Percentiles rank a stretch among this genome's conserved stretches.
These are phyloP conservation scores for Bretziella fagacearum DNA, from an alignment of 2,329 filamentous ascomycete genomes.

Conservation along the genomic window DNA sequence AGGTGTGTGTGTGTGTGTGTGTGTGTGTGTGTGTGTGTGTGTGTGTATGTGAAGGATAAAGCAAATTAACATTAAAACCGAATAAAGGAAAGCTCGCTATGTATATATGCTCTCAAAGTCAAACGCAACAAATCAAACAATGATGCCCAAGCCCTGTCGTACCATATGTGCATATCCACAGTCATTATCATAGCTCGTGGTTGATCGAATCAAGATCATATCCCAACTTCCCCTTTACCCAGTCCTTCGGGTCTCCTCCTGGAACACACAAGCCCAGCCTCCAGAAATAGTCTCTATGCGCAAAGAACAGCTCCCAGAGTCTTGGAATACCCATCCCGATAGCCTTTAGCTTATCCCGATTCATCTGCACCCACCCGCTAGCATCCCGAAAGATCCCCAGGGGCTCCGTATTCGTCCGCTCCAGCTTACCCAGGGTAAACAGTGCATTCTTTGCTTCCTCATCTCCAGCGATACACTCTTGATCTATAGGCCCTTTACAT, in stretches of 20 bases:
- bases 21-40: too few relatives aligned
- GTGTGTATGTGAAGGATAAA: too few relatives aligned
- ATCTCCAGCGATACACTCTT: constrained; percentile 49
- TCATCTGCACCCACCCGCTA: constrained; percentile 32
- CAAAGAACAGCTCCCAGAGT: constrained; percentile 85
- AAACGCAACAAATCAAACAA: too few relatives aligned
- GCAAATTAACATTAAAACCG: too few relatives aligned
- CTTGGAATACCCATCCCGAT: constrained; percentile 25
- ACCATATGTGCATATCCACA: background rate
- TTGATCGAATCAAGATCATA: constrained; percentile 25
- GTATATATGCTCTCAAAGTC: too few relatives aligned
- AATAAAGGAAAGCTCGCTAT: too few relatives aligned
- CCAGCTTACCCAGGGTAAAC: constrained; percentile 3
- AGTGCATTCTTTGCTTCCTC: constrained; percentile 6
- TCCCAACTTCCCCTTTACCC: constrained; percentile 32
- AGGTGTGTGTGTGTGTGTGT: too few relatives aligned
- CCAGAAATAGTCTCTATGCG: constrained; percentile 95
- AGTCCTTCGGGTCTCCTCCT: constrained; percentile 53
- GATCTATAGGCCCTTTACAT: constrained; percentile 58
- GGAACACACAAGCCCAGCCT: constrained; percentile 78
- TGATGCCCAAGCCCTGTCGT: background rate
- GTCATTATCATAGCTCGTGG: constrained; percentile 24
- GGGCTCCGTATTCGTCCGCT: background rate
- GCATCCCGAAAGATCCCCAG: constrained; percentile 15
- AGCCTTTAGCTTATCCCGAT: constrained; percentile 6